Percentiles rank a stretch among this genome's conserved stretches.
phyloP scores from a whole-genome alignment of 2,329 filamentous ascomycete species.

The Colletotrichum spaethianum region DNA sequence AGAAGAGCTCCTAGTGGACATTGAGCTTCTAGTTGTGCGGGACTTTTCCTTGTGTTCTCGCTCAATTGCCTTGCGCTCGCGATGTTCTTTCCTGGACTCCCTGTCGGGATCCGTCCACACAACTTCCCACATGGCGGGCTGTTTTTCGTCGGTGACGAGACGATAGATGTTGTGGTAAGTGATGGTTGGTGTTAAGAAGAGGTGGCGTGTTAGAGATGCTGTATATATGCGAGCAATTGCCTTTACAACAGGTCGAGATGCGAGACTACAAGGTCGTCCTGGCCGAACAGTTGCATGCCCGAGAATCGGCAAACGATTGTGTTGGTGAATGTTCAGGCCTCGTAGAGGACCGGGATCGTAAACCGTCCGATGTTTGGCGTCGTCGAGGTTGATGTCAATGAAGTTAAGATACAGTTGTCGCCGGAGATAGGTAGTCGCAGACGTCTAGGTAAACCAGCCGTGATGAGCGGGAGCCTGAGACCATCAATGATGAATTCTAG shows the following conservation, averaged over 20 bases:
- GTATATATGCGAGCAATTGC: constrained; percentile 1
- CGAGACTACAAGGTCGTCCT: neutral
- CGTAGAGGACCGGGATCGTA: neutral
- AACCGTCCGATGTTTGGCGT: constrained; percentile 9
- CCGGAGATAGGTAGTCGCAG: constrained; percentile 23
- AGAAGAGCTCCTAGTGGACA: constrained; percentile 60
- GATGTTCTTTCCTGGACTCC: constrained; percentile 67
- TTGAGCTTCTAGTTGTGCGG: constrained; percentile 51
- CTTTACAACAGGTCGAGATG: neutral
- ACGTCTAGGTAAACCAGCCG: constrained; percentile 24
- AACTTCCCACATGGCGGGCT: constrained; percentile 69
- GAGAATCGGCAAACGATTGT: neutral
- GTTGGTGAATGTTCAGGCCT: neutral
- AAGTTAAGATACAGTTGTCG: constrained; percentile 32
- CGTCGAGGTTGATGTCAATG: constrained; percentile 21
- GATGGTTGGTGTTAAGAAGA: neutral
- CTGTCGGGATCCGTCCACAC: constrained; percentile 70
- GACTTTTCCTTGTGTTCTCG: constrained; percentile 51
- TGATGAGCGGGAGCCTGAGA: constrained; percentile 9
- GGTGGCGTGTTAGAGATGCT: constrained; percentile 7
- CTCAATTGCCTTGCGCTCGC: constrained; percentile 63
- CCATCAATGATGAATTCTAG: neutral
- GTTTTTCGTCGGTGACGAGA: neutral
- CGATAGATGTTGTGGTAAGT: neutral
- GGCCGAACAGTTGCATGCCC: constrained; percentile 27